Conservation (phyloP, 805 yeast species). For the Kluyveromyces starmeri region DNA sequence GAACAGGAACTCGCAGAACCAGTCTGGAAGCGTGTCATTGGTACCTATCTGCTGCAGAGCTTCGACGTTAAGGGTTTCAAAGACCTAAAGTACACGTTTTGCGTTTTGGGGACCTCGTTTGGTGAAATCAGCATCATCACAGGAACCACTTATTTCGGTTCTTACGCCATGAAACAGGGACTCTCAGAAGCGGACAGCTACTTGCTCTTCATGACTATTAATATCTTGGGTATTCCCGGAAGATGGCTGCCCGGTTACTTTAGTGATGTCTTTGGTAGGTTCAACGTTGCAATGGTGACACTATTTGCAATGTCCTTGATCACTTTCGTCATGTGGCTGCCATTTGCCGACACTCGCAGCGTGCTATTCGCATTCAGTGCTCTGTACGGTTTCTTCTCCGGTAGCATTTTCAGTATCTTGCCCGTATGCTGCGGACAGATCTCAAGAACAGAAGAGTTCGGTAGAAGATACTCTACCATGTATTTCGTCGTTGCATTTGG, state of each 20-base stretch:
- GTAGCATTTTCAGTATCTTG: slow-evolving; percentile 44
- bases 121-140: slow-evolving; percentile 39
- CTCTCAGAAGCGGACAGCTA: slow-evolving; percentile 33
- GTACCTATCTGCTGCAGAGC: slow-evolving; percentile 25
- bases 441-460: slow-evolving; percentile 43
- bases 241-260: slow-evolving; percentile 37
- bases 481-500: slow-evolving; percentile 51
- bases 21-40: slow-evolving; percentile 17
- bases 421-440: slow-evolving; percentile 55
- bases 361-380: slow-evolving; percentile 38
- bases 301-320: slow-evolving; percentile 24
- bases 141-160: slow-evolving; percentile 40
- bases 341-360: slow-evolving; percentile 27
- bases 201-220: slow-evolving; percentile 38
- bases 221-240: slow-evolving; percentile 34
- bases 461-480: slow-evolving; percentile 47
- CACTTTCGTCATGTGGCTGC: slow-evolving; percentile 33
- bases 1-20: slow-evolving; percentile 34
- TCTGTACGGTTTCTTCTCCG: slow-evolving; percentile 45
- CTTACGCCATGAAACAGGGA: slow-evolving; percentile 42
- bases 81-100: slow-evolving; percentile 36
- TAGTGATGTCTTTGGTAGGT: slow-evolving; percentile 43
- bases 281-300: slow-evolving; percentile 39
- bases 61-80: slow-evolving; percentile 32
- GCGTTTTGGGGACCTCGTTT: slow-evolving; percentile 37